A percentile compares a stretch with the other conserved stretches of the same genome.
phyloP scores from a whole-genome alignment of 2,329 filamentous ascomycete species.

The Cladosporium sp. region DNA sequence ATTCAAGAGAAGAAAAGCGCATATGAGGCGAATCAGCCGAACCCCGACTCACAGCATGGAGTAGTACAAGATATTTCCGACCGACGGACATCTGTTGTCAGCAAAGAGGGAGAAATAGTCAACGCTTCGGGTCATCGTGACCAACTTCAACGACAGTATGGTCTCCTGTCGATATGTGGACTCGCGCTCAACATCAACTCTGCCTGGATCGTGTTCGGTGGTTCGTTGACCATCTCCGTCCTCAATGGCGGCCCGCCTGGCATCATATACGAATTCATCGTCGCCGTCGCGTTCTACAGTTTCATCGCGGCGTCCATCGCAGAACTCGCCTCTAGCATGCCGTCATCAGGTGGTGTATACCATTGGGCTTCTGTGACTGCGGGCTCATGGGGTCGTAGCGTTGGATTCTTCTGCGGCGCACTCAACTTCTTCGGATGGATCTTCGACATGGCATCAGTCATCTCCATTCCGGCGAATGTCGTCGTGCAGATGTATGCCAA shows the following conservation, averaged over 20 bases:
- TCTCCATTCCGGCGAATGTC: slow-evolving; percentile 57
- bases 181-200: slow-evolving; percentile 54
- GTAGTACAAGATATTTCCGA: slow-evolving; percentile 9
- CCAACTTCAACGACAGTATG: slow-evolving; percentile 61
- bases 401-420: slow-evolving; percentile 35
- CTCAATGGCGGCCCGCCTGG: slow-evolving; percentile 35
- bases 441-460: slow-evolving; percentile 57
- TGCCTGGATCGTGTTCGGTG: slow-evolving; percentile 59
- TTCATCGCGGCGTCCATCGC: slow-evolving; percentile 34
- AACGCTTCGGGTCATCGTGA: slow-evolving; percentile 63
- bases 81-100: slow-evolving; percentile 22
- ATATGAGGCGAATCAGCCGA: not conserved
- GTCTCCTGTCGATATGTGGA: slow-evolving; percentile 55
- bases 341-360: slow-evolving; percentile 32
- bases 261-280: slow-evolving; percentile 35
- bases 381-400: slow-evolving; percentile 29
- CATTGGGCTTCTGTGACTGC: slow-evolving; percentile 35
- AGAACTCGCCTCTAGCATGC: slow-evolving; percentile 31
- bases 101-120: slow-evolving; percentile 42
- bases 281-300: slow-evolving; percentile 32
- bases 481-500: slow-evolving; percentile 58
- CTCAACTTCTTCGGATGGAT: slow-evolving; percentile 54
- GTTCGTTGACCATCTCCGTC: slow-evolving; percentile 54
- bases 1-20: not conserved
- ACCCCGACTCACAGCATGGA: not conserved